A percentile compares a stretch with the other conserved stretches of the same genome.
phyloP scores from a whole-genome alignment of 75 land plant species.

The Selaginella tamariscina region DNA sequence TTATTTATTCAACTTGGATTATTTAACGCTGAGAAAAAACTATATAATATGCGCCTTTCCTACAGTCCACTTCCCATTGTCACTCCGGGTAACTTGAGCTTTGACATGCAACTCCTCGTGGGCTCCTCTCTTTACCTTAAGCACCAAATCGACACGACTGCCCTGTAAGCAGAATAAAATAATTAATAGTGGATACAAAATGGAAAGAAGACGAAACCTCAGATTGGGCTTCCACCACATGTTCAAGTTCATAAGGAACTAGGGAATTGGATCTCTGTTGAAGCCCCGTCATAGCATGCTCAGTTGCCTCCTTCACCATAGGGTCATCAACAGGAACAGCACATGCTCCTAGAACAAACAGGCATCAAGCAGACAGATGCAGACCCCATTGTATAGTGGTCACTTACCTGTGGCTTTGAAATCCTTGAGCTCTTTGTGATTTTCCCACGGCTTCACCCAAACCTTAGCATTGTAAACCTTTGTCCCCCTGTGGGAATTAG shows the following conservation, averaged over 20 bases:
- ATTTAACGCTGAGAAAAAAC: too few relatives aligned
- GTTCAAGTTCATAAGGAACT: constrained; percentile 53
- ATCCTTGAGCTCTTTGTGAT: constrained; percentile 54
- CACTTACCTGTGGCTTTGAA: constrained; percentile 52
- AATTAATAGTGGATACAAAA: neutral
- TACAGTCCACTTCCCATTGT: constrained; percentile 36
- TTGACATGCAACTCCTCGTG: constrained; percentile 55
- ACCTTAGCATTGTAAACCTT: constrained; percentile 68
- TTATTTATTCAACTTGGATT: too few relatives aligned
- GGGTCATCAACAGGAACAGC: constrained; percentile 65
- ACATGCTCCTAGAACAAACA: too few relatives aligned
- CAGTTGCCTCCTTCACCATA: constrained; percentile 50
- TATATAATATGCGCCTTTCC: constrained; percentile 22
- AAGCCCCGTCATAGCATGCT: constrained; percentile 47
- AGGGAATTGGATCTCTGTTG: constrained; percentile 72
- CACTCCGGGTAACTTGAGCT: constrained; percentile 44
- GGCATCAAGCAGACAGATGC: too few relatives aligned
- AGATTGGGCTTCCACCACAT: constrained; percentile 48
- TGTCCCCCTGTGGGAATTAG: constrained; percentile 25
- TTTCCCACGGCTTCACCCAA: constrained; percentile 74
- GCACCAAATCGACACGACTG: constrained; percentile 33
- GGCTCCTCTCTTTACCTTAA: constrained; percentile 51
- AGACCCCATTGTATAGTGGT: too few relatives aligned
- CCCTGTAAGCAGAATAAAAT: neutral
- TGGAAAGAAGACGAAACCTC: constrained; percentile 33